Percentiles rank a stretch among this genome's conserved stretches.
Conservation (phyloP, 768 basidiomycete genomes). For the Pholiota conissans region DNA sequence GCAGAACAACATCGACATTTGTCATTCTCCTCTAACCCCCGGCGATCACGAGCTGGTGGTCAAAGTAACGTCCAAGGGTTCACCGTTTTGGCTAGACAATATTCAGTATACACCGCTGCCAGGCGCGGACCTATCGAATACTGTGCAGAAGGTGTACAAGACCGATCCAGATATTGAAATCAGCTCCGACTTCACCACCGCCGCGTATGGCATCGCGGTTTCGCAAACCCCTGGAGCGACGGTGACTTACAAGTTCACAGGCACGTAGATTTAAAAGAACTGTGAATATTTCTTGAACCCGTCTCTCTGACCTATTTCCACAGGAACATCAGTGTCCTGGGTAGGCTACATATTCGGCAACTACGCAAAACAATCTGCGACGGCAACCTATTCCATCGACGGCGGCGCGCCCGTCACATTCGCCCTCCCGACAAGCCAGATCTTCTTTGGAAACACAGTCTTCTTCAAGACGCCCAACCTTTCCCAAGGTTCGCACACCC, state of each 20-base stretch:
- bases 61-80: not conserved
- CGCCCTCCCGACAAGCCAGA: not conserved
- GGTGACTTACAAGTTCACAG: not conserved
- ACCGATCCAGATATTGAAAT: not conserved
- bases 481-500: not conserved
- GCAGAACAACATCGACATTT: conserved; percentile 1
- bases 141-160: conserved; percentile 1
- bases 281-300: not conserved
- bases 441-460: not conserved
- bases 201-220: not conserved
- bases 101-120: not conserved
- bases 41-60: not conserved
- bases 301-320: not conserved
- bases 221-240: not conserved
- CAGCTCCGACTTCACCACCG: not conserved
- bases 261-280: not conserved
- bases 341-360: not conserved
- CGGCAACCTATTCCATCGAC: not conserved
- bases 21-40: not conserved
- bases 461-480: not conserved
- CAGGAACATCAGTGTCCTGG: not conserved
- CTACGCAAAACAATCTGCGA: not conserved
- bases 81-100: not conserved
- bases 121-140: not conserved
- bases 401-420: not conserved